Conservation (phyloP, 257 asterid genomes). For the Apocynum venetum region DNA sequence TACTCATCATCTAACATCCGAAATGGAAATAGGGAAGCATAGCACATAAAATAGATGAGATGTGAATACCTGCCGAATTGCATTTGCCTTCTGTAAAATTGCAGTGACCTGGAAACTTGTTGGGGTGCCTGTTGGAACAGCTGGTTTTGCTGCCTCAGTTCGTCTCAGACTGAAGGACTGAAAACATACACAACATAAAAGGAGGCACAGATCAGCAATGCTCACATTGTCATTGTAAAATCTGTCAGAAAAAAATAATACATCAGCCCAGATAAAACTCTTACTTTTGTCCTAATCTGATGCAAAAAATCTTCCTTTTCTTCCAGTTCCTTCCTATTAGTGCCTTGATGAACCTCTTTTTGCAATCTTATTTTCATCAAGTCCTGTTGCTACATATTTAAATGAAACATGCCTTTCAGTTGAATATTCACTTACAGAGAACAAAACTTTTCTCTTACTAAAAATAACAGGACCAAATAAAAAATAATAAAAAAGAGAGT, state of each 20-base stretch:
- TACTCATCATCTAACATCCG: neutral
- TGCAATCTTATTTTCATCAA: constrained; percentile 35
- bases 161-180: constrained; percentile 89
- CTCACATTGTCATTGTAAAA: neutral
- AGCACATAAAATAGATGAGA: constrained; percentile 19
- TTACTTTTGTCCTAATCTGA: constrained; percentile 90
- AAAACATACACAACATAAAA: constrained; percentile 14
- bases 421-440: neutral
- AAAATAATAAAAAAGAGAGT: neutral
- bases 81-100: constrained; percentile 79
- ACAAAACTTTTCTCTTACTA: neutral
- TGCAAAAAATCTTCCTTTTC: constrained; percentile 81
- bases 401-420: constrained; percentile 12
- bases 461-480: constrained; percentile 4
- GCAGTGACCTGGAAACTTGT: constrained; percentile 68
- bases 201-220: constrained; percentile 13
- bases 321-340: constrained; percentile 33
- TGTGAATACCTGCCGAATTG: constrained; percentile 74
- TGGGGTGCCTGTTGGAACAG: constrained; percentile 36
- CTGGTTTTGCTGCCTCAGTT: constrained; percentile 49
- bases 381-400: constrained; percentile 38
- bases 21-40: neutral
- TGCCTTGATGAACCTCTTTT: constrained; percentile 31
- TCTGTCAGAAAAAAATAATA: constrained; percentile 1
- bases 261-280: neutral